These are phyloP conservation scores for Aspergillus sp. DNA, from an alignment of 2,329 filamentous ascomycete genomes.

Conservation along the genomic window DNA sequence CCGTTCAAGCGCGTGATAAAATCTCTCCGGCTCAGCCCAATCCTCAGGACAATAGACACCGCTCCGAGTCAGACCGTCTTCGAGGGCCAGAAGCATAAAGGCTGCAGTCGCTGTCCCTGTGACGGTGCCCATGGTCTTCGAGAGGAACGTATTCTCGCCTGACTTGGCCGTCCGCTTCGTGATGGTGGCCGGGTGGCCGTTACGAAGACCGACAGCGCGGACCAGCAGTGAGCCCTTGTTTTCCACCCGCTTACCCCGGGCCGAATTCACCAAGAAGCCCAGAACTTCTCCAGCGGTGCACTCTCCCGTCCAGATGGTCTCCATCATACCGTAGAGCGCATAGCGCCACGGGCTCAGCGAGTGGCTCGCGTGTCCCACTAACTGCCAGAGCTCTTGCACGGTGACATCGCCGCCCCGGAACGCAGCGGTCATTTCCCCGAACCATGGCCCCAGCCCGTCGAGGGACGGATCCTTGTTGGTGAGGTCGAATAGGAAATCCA, in stretches of 20 bases:
- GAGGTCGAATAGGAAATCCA: slow-evolving; percentile 9
- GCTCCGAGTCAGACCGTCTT: slow-evolving; percentile 2
- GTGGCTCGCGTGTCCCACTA: slow-evolving; percentile 1
- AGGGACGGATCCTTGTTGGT: background rate
- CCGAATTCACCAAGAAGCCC: slow-evolving; percentile 10
- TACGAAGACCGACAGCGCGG: slow-evolving; percentile 4
- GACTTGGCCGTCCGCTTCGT: slow-evolving; percentile 6
- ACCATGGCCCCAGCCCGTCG: background rate
- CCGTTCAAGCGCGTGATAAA: background rate
- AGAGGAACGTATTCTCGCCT: background rate
- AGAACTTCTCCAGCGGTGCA: slow-evolving; percentile 11
- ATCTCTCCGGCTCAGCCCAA: slow-evolving; percentile 12
- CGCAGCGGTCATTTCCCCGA: slow-evolving; percentile 1
- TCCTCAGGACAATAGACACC: slow-evolving; percentile 17
- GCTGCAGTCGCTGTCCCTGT: slow-evolving; percentile 13
- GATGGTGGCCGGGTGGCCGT: slow-evolving; percentile 1
- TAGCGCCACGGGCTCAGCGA: slow-evolving; percentile 12
- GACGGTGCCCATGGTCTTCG: slow-evolving; percentile 9
- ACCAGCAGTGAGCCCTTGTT: background rate
- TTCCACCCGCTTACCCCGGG: slow-evolving; percentile 4
- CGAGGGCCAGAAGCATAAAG: slow-evolving; percentile 15
- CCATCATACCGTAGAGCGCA: slow-evolving; percentile 13
- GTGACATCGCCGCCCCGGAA: slow-evolving; percentile 11
- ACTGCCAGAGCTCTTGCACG: slow-evolving; percentile 11
- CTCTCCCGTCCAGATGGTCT: slow-evolving; percentile 11